Base-by-base conservation (phyloP, 768 basidiomycete genomes). In the Mycena vulgaris region DNA sequence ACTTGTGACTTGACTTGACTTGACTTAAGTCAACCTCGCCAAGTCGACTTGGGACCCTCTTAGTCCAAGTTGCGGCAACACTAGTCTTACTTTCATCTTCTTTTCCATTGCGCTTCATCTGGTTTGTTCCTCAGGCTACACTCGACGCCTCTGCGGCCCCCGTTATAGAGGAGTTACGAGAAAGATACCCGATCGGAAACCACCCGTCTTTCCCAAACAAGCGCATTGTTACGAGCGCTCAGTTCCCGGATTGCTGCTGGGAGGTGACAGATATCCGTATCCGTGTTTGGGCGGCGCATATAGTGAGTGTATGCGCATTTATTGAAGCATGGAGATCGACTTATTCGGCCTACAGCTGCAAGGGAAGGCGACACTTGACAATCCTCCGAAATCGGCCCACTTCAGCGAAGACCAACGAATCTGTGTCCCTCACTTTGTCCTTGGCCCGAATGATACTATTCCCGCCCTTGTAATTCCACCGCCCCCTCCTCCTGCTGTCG, bases 281-380 rank as follows among this genome's bases (percentile, higher is more conserved):
- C 19, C 53, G 33, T 19, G 53, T 55, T 8, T 55, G 53, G 53
- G 53, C 53, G 3, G 31, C 53, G 53, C 53, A 37, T 37, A 55
- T 37, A 21, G 53, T 55, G 53, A 55, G 33, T 37, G 3, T 37
- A 33, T 33, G 21, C 53, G 9, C 21, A 5, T 37, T 10, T 11
- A 3, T 37, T 37, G n/a, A n/a, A 16, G 42, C 7, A 3, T 23
- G 10, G 21, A 55, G n/a, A 55, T 17, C 9, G 17, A 25, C 33
- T 55, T 9, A 55, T 55, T 5, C 35, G 8, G 9, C 11, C 14
- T 55, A n/a, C 23, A 37, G 53, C 33, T 55, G 2, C 31, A 37
- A 25, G 33, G n/a, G 3, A 55, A 55, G 33, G 53, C 53, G n/a
- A 35, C 53, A 6, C n/a, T 35, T 3, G n/a, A 33, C 5, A 33